Evolutionary conservation across 2,329 filamentous ascomycete genomes (phyloP), one percentile per base, ranked within the genome.

Genomic region (Aspergillus transmontanensis): DNA sequence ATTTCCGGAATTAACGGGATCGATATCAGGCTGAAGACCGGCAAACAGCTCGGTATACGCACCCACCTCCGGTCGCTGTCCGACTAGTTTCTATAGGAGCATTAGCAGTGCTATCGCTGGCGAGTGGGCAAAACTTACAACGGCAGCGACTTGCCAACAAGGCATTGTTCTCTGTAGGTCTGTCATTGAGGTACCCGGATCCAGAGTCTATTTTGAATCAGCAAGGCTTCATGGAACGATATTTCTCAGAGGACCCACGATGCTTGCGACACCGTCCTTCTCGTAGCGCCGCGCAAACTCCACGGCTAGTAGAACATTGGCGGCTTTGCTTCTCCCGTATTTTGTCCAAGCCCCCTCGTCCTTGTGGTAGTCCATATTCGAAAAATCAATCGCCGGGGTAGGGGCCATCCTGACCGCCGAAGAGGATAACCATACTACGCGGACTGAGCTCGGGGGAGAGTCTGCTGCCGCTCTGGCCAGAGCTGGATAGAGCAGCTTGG

Each of bases 381-480:
- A 56, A 12, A 73, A 39, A 43, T 62, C 63, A n/a, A 72, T 59
- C 57, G 67, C 63, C 30, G 63, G 64, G 48, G 64, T 59, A 34
- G 69, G 56, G 16, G 46, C 60, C 2, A 68, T 45, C 26, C 76
- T 71, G 6, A 69, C 69, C 4, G 69, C 75, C 26, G 64, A 68
- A 6, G 74, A 78, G 6, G 70, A 70, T 4, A 74, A 68, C 76
- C 76, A 80, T 21, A 76, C 64, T 1, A 79, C 70, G 7, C 78
- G 70, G 9, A 79, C 75, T 26, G 58, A 72, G 48, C 68, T 66
- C 2, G 66, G 58, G 0, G 71, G 68, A 21, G 61, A 65, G 6
- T 64, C 58, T 36, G 69, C 66, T 0, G 74, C 75, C 1, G 79
- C 78, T 21, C 63, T 63, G 30, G 64, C 62, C 14, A 80, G 63